These are phyloP conservation scores for Sordariomycetes sp. DNA, from an alignment of 2,329 filamentous ascomycete genomes.

Conservation along the genomic window DNA sequence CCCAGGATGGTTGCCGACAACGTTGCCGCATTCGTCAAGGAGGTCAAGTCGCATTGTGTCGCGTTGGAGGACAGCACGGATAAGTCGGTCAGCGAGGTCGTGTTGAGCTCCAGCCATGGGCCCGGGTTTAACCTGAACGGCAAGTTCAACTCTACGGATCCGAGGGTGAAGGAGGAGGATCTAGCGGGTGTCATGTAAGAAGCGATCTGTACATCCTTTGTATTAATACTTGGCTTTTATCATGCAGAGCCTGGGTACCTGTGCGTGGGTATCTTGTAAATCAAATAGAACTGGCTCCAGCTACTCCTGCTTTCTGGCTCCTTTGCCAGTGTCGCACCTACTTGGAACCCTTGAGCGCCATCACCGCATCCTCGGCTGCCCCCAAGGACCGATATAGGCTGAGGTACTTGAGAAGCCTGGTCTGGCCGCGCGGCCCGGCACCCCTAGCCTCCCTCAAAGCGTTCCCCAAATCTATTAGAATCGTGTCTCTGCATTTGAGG, in stretches of 20 bases:
- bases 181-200: slow-evolving; percentile 43
- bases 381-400: slow-evolving; percentile 41
- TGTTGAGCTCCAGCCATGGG: slow-evolving; percentile 78
- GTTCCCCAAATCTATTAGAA: slow-evolving; percentile 43
- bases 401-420: slow-evolving; percentile 38
- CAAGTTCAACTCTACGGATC: slow-evolving; percentile 55
- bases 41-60: slow-evolving; percentile 68
- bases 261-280: slow-evolving; percentile 4
- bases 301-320: slow-evolving; percentile 8
- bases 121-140: slow-evolving; percentile 84
- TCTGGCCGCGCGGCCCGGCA: slow-evolving; percentile 29
- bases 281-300: slow-evolving; percentile 5
- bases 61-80: slow-evolving; percentile 49
- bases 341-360: background rate
- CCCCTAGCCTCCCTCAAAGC: slow-evolving; percentile 34
- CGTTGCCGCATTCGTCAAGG: slow-evolving; percentile 63
- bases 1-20: slow-evolving; percentile 81
- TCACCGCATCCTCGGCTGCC: slow-evolving; percentile 40
- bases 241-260: background rate
- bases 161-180: slow-evolving; percentile 40
- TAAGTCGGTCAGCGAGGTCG: slow-evolving; percentile 45
- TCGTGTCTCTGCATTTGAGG: slow-evolving; percentile 41
- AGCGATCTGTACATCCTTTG: slow-evolving; percentile 3
- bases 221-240: slow-evolving; percentile 6
- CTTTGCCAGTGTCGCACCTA: slow-evolving; percentile 23